Evolutionary conservation across 768 basidiomycete species (phyloP).

Genomic region (Clathrus columnatus): DNA sequence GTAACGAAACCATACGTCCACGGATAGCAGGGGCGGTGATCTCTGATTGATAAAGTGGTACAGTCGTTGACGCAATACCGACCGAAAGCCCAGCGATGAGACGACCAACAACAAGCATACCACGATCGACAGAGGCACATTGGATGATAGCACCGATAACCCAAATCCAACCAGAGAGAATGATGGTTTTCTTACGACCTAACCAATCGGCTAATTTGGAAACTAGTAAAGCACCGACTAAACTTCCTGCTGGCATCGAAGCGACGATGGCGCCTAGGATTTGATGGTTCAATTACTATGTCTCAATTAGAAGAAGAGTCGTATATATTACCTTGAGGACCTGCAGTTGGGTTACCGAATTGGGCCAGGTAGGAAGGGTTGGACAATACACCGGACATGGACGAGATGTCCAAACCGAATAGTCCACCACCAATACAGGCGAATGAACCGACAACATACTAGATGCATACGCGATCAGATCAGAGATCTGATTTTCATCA

Average conservation of each 20-base stretch:
- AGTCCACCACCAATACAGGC: conserved; percentile 76
- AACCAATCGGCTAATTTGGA: conserved; percentile 54
- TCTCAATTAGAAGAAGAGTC: not conserved
- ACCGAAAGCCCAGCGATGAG: conserved; percentile 61
- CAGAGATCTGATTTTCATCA: not conserved
- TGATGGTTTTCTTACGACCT: conserved; percentile 59
- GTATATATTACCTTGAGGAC: not conserved
- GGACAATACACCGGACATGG: conserved; percentile 64
- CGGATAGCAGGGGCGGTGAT: conserved; percentile 64
- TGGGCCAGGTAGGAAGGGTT: conserved; percentile 7
- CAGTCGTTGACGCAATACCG: conserved; percentile 55
- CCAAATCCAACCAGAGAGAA: conserved; percentile 62
- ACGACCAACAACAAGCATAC: conserved; percentile 67
- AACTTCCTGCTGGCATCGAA: conserved; percentile 68
- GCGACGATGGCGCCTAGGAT: conserved; percentile 59
- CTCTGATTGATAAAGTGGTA: conserved; percentile 70
- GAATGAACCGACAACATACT: conserved; percentile 75
- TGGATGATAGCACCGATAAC: conserved; percentile 66
- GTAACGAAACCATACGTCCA: conserved; percentile 66
- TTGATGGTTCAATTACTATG: not conserved
- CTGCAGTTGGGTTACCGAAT: conserved; percentile 5
- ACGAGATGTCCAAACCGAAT: conserved; percentile 76
- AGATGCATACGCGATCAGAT: conserved; percentile 1
- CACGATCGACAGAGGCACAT: conserved; percentile 58
- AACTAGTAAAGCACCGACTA: conserved; percentile 56